Conservation (phyloP, 2,329 filamentous ascomycete species). For the Aspergillus sp. region DNA sequence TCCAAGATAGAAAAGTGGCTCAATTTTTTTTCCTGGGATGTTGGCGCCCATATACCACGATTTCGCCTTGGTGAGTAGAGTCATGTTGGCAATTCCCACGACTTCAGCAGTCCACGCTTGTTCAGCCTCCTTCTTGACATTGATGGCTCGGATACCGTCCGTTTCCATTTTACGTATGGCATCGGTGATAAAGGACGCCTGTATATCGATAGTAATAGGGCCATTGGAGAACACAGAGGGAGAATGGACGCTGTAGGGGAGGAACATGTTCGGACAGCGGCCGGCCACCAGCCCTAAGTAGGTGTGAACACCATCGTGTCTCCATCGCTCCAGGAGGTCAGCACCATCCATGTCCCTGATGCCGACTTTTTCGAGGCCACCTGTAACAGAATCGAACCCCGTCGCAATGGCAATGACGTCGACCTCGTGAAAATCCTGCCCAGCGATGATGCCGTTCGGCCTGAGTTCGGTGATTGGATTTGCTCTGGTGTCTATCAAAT, state of each 20-base stretch:
- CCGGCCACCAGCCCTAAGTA: slow-evolving; percentile 37
- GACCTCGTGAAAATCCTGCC: slow-evolving; percentile 26
- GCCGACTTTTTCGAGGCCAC: slow-evolving; percentile 28
- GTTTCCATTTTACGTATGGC: slow-evolving; percentile 31
- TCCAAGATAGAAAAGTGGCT: slow-evolving; percentile 42
- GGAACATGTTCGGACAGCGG: slow-evolving; percentile 46
- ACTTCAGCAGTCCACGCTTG: slow-evolving; percentile 45
- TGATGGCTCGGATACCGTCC: slow-evolving; percentile 47
- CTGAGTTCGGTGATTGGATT: slow-evolving; percentile 36
- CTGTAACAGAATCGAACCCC: slow-evolving; percentile 35
- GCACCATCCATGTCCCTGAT: slow-evolving; percentile 21
- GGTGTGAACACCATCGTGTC: slow-evolving; percentile 22
- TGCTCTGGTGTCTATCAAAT: slow-evolving; percentile 39
- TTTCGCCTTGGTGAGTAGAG: slow-evolving; percentile 42
- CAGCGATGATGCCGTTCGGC: slow-evolving; percentile 32
- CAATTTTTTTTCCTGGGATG: slow-evolving; percentile 48
- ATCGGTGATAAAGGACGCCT: slow-evolving; percentile 17
- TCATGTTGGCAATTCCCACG: slow-evolving; percentile 37
- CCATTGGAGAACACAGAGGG: slow-evolving; percentile 51
- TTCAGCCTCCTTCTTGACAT: slow-evolving; percentile 42
- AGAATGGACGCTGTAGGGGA: slow-evolving; percentile 48
- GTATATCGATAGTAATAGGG: slow-evolving; percentile 45
- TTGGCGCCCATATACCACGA: slow-evolving; percentile 52
- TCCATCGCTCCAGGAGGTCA: slow-evolving; percentile 30
- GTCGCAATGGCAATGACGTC: slow-evolving; percentile 36